Base-by-base conservation (phyloP, 768 basidiomycete genomes). In the Leccinum incarnatum region DNA sequence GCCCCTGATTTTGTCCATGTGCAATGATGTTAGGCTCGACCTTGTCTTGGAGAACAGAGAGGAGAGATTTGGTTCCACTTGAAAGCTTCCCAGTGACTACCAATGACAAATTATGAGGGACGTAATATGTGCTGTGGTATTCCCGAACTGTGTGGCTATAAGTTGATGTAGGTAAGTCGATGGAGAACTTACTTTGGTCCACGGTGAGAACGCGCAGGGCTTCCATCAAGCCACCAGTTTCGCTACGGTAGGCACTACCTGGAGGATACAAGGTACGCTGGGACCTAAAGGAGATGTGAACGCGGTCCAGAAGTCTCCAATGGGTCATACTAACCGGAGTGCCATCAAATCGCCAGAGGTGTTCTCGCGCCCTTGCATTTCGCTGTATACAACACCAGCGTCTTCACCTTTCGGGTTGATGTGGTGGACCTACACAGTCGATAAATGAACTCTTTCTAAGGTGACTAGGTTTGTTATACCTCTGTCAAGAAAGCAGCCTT, bases 361-460 rank as follows among this genome's bases (percentile, higher is more conserved):
- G 68, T 98, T 98, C 77, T 98, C 89, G 50, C 96, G 83, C 1
- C 94, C 95, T 75, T 95, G 93, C 95, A 97, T 97, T 76, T 95
- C 91, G 68, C 89, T 91, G 73, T 97, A 98, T 10, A 98, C 96
- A 1, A 99, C 97, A 37, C 97, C 97, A 15, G 92, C 90, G 68
- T 98, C 85, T 65, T 95, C 85, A 8, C 94, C 96, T 68, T 91
- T 86, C 2, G 83, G 83, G 72, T 98, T 91, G 63, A 98, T 86
- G 73, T 98, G 94, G 72, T 98, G 93, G n/a, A 99, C 88, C 90
- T 92, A 63, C 10, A 45, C 60, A 36, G n/a, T n/a, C 27, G 17
- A n/a, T 36, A 46, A 66, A 21, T 36, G 57, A 23, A 61, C 14
- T 50, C 37, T 50, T 52, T 40, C 21, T 12, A 32, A 34, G 47